Evolutionary conservation across 441 rosid genomes (phyloP), one percentile per base, ranked within the genome.

Genomic region (Populus hybrid): DNA sequence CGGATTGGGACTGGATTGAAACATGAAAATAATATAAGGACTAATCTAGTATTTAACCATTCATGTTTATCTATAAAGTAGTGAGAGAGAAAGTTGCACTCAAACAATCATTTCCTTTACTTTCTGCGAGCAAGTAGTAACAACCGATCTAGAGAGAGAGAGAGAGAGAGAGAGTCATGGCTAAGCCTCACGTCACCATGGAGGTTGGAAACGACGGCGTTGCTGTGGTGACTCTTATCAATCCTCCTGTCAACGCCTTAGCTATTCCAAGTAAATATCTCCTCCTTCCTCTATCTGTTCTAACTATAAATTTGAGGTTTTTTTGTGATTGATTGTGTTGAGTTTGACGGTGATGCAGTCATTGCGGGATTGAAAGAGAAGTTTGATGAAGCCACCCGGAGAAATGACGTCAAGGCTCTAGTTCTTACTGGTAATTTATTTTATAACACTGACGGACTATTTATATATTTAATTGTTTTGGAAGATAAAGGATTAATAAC

Each of bases 221-320:
- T 77, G 98, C 99, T 1, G 84, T 95, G 59, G 78, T 95, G 78
- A 89, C 95, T 77, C 86, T 95, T 80, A 84, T 83, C 28, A 94
- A 95, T 82, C 99, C 98, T 82, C 98, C 98, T 24, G 97, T 95
- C 76, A 95, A 94, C 79, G 93, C 98, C 78, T 57, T 95, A 36
- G 93, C 97, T 9, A 77, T 92, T 79, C 87, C 93, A 74, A 82
- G 99, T 95, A 79, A 83, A 28, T 21, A 8, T 68, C 1, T 19
- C 32, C 70, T 19, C 26, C 23, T 59, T 4, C 11, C 30, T 72
- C 8, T 67, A 1, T 26, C 70, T 42, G 32, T 0, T 19, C 9
- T 5, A 16, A 53, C 76, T 63, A 32, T 69, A 28, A 32, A 67
- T 30, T 57, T 38, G 65, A 23, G 38, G 16, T 34, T n/a, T 70